These are phyloP conservation scores for Sanghuangporus weigelae DNA, from an alignment of 1,284 basidiomycete genomes.

Conservation along the genomic window DNA sequence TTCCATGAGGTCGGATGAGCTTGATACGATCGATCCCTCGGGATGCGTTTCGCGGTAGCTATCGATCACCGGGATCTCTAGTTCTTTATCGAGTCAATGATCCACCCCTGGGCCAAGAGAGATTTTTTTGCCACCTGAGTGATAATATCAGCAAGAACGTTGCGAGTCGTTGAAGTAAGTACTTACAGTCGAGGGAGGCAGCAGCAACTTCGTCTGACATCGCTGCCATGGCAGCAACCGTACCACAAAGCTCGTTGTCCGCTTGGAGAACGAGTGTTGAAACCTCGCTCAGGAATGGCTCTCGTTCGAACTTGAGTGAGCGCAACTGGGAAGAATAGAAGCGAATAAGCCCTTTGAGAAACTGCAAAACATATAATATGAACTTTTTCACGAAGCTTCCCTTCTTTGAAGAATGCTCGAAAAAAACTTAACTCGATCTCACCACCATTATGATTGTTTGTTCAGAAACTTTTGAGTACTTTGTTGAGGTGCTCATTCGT, in stretches of 20 bases:
- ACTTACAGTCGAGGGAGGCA: neutral
- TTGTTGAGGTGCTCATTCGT: constrained; percentile 19
- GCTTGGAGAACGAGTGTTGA: neutral
- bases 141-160: neutral
- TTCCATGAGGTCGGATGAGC: neutral
- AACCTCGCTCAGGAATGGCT: neutral
- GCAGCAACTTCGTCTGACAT: neutral
- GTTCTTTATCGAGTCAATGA: neutral
- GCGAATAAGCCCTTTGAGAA: neutral
- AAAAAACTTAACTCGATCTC: constrained; percentile 12
- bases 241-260: neutral
- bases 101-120: neutral
- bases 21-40: neutral
- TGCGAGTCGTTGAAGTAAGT: neutral
- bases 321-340: neutral
- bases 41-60: constrained; percentile 1
- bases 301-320: neutral
- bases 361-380: neutral
- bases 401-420: neutral
- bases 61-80: neutral
- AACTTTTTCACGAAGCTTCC: neutral
- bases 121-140: neutral
- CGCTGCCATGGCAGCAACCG: neutral
- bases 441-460: constrained; percentile 18
- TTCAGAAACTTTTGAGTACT: constrained; percentile 16